These are phyloP conservation scores for Citeromyces hawaiiensis DNA, from an alignment of 1,139 yeast species.

Conservation along the genomic window DNA sequence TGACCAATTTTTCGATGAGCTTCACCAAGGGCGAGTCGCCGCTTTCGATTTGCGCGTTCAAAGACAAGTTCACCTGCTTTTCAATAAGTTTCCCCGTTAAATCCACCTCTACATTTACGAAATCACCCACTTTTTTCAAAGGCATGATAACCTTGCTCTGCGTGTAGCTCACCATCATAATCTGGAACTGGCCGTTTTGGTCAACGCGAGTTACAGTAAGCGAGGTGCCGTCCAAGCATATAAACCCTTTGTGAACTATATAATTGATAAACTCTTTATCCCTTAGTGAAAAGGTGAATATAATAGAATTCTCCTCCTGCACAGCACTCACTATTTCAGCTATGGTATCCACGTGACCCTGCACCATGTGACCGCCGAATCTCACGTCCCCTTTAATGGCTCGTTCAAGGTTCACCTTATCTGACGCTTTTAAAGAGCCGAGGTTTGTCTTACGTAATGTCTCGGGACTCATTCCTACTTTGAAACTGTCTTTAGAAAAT, in stretches of 20 bases:
- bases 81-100: conserved; percentile 85
- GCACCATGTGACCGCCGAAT: conserved; percentile 95
- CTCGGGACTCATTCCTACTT: conserved; percentile 90
- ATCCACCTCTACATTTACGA: conserved; percentile 88
- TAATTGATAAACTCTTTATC: conserved; percentile 56
- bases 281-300: conserved; percentile 60
- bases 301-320: conserved; percentile 69
- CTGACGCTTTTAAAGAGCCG: conserved; percentile 42
- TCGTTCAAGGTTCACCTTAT: conserved; percentile 75
- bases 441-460: conserved; percentile 74
- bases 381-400: conserved; percentile 77
- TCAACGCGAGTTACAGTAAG: conserved; percentile 73
- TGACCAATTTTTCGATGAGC: conserved; percentile 18
- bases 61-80: conserved; percentile 55
- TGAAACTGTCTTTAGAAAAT: conserved; percentile 43
- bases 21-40: conserved; percentile 21
- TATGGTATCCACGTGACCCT: conserved; percentile 91
- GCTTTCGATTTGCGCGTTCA: conserved; percentile 40
- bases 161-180: conserved; percentile 87
- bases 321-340: conserved; percentile 45
- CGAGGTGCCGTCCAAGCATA: conserved; percentile 89
- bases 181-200: conserved; percentile 45
- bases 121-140: conserved; percentile 42
- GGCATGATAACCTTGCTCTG: conserved; percentile 75
- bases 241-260: conserved; percentile 88